Evolutionary conservation across 768 basidiomycete species (phyloP).

Genomic region (Termitomyces sp.): DNA sequence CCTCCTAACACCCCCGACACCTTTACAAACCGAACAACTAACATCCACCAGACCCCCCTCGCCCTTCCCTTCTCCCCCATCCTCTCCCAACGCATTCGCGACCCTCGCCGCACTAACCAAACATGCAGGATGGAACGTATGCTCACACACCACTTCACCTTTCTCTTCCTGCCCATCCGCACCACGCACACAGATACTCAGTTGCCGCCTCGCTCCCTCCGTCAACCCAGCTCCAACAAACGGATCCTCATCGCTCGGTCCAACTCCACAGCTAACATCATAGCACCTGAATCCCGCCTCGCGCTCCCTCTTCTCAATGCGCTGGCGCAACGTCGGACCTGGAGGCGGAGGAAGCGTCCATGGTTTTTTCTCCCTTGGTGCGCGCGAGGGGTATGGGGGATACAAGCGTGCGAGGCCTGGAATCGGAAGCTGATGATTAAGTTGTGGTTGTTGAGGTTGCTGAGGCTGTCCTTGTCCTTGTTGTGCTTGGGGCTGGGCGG

Average conservation of each 20-base stretch:
- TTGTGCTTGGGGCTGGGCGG: not conserved
- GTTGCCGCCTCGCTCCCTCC: constrained; percentile 30
- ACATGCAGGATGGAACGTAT: constrained; percentile 72
- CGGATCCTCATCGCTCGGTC: constrained; percentile 73
- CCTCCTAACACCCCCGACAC: constrained; percentile 55
- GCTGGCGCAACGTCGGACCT: constrained; percentile 68
- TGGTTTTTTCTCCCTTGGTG: constrained; percentile 31
- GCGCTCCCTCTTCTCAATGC: constrained; percentile 68
- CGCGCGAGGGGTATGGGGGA: constrained; percentile 1
- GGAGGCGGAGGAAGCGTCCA: constrained; percentile 66
- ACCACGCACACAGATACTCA: constrained; percentile 32
- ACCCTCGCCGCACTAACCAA: constrained; percentile 65
- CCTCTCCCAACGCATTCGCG: constrained; percentile 51
- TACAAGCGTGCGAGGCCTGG: not conserved
- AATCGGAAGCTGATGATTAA: constrained; percentile 5
- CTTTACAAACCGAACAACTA: constrained; percentile 71
- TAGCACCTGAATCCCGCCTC: constrained; percentile 71
- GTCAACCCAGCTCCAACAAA: constrained; percentile 31
- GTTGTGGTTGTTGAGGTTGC: constrained; percentile 8
- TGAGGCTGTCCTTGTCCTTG: not conserved
- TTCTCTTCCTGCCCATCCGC: not conserved
- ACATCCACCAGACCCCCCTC: constrained; percentile 51
- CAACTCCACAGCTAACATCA: constrained; percentile 71
- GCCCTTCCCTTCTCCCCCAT: constrained; percentile 34
- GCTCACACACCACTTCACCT: constrained; percentile 44